phyloP scores from a whole-genome alignment of 495 filamentous ascomycete genomes.

The Hypoxylon rickii region DNA sequence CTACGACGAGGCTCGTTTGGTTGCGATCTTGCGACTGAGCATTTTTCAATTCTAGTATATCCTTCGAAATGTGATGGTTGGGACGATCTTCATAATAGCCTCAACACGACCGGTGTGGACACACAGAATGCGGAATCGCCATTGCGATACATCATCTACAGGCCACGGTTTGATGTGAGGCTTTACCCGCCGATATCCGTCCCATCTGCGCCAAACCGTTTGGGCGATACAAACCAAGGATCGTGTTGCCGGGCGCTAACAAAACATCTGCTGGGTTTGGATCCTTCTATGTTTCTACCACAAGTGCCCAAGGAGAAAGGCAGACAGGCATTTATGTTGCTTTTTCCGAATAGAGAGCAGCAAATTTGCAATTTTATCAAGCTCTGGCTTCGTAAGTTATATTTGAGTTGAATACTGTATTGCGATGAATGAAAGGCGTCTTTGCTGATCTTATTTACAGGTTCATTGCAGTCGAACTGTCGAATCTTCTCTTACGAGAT shows the following conservation, averaged over 20 bases:
- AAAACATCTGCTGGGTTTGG: slow-evolving; percentile 19
- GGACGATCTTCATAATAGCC: slow-evolving; percentile 29
- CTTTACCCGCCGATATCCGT: slow-evolving; percentile 24
- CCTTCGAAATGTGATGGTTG: slow-evolving; percentile 47
- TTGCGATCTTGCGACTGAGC: slow-evolving; percentile 33
- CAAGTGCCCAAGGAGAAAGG: slow-evolving; percentile 23
- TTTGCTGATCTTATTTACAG: slow-evolving; percentile 25
- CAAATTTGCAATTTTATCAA: slow-evolving; percentile 35
- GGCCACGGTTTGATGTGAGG: slow-evolving; percentile 19
- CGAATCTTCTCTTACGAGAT: slow-evolving; percentile 36
- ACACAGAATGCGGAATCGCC: slow-evolving; percentile 25
- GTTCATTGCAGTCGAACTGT: slow-evolving; percentile 30
- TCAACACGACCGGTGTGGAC: slow-evolving; percentile 24
- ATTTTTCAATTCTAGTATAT: slow-evolving; percentile 48
- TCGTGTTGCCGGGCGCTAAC: slow-evolving; percentile 18
- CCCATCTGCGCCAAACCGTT: slow-evolving; percentile 11
- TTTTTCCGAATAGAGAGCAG: slow-evolving; percentile 28
- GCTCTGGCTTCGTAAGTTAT: slow-evolving; percentile 39
- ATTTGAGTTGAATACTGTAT: not conserved
- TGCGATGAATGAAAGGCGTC: not conserved
- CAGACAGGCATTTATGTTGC: slow-evolving; percentile 36
- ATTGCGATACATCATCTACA: slow-evolving; percentile 45
- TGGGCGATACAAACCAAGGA: slow-evolving; percentile 7
- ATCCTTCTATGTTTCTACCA: slow-evolving; percentile 28
- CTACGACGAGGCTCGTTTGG: slow-evolving; percentile 40